Evolutionary conservation across 2,329 filamentous ascomycete genomes (phyloP), one percentile per base, ranked within the genome.

Genomic region (Cytospora chrysosperma): DNA sequence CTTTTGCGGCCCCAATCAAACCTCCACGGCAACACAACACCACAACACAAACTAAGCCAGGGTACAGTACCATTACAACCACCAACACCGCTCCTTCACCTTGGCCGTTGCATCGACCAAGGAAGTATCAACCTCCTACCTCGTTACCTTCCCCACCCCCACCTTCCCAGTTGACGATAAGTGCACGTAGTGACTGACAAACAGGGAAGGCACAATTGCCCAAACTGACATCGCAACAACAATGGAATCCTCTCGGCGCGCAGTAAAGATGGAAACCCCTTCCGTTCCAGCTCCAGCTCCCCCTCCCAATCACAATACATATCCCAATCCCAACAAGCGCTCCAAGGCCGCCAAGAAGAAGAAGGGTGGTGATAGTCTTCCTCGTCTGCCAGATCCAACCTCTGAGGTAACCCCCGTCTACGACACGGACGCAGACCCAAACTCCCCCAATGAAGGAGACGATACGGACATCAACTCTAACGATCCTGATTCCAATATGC

Each of bases 191-290:
- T 2, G 6, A 27, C 47, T 1, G 9, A 27, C 53, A 34, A 19
- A 10, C 2, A 61, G 32, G 57, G 56, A 61, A 64, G 57, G 43
- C 30, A 30, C 40, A 50, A 34, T 26, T n/a, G 13, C 9, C 7
- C 24, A 21, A n/a, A n/a, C 12, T 26, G 17, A 2, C 17, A 50
- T 15, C 37, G 24, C 53, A 65, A 62, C 32, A 62, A 62, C 63
- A 62, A 54, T 50, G 43, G 26, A 54, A 30, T 54, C 40, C 19
- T 43, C 57, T 21, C 12, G 5, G 15, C 24, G 32, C 17, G 17
- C 32, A 19, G 43, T 9, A 37, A 58, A 62, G 27, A 65, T 65
- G 63, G 63, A 56, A 10, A 12, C 26, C 37, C 47, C 54, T n/a
- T 37, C 43, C 10, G n/a, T 13, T 47, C 60, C 51, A 56, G 27